These are phyloP conservation scores for Schwanniomyces yamadae DNA, from an alignment of 805 yeast genomes.

Conservation along the genomic window DNA sequence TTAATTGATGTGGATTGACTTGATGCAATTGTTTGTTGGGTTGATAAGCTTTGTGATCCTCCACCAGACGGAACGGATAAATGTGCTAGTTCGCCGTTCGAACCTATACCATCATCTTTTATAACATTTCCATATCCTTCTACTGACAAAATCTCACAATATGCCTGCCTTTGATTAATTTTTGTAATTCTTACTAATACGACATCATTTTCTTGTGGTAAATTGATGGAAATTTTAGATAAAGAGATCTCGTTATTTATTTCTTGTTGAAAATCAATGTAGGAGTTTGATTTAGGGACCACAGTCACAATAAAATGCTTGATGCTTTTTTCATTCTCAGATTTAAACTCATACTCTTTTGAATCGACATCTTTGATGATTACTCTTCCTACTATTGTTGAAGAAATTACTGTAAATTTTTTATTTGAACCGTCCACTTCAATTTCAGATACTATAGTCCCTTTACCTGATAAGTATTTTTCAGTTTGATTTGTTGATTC, in stretches of 20 bases:
- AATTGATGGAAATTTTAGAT: slow-evolving; percentile 36
- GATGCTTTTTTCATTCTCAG: slow-evolving; percentile 11
- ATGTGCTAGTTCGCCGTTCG: slow-evolving; percentile 46
- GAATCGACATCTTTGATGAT: slow-evolving; percentile 16
- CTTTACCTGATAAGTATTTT: slow-evolving; percentile 61
- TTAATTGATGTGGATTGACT: slow-evolving; percentile 37
- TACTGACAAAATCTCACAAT: slow-evolving; percentile 68
- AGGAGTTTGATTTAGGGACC: slow-evolving; percentile 22
- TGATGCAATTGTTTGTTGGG: slow-evolving; percentile 37
- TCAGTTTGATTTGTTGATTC: slow-evolving; percentile 23
- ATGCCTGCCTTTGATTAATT: slow-evolving; percentile 66
- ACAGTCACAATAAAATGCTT: slow-evolving; percentile 31
- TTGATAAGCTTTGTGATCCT: slow-evolving; percentile 47
- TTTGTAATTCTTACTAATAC: slow-evolving; percentile 76
- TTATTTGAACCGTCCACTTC: slow-evolving; percentile 28
- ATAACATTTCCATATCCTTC: slow-evolving; percentile 60
- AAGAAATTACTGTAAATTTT: slow-evolving; percentile 43
- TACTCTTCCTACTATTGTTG: slow-evolving; percentile 67
- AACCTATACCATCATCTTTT: slow-evolving; percentile 66
- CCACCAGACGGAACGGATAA: slow-evolving; percentile 46
- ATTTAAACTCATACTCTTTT: slow-evolving; percentile 8
- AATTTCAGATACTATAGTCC: slow-evolving; percentile 53
- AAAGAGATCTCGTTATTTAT: neutral
- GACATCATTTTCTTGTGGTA: slow-evolving; percentile 83
- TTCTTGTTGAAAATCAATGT: slow-evolving; percentile 21